Evolutionary conservation across 768 basidiomycete genomes (phyloP), one percentile per base, ranked within the genome.

Genomic region (Crepidotus variabilis): DNA sequence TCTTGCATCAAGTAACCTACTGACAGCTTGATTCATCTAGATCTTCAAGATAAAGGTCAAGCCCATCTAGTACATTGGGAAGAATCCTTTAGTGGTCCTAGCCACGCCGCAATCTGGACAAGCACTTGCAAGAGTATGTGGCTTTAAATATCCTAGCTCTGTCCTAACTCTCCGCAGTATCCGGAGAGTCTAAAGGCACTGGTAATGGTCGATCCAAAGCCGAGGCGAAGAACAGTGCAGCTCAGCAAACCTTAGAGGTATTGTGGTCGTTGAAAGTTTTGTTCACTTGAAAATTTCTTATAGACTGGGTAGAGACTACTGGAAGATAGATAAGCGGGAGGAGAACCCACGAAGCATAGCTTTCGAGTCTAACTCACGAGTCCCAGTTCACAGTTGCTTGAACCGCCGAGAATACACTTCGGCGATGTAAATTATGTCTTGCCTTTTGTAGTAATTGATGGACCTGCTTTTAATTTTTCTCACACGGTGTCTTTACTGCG

Each of bases 41-140:
- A 68, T 53, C 63, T 74, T 33, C 69, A 68, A 54, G 61, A 51
- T 7, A 63, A 56, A 22, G 52, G 47, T 57, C 66, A 59, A 33
- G 34, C 45, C 5, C 63, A 73, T 47, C 58, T 71, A 4, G 14
- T 43, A 5, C 18, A 72, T 70, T 67, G 52, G 13, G 78, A 80
- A 49, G 63, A 60, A 0, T 60, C 45, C 1, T 20, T 20, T 43
- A 60, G 69, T 4, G 85, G 86, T 0, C 78, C 73, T 0, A 57
- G 75, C 8, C 66, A 80, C 60, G 68, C 71, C 10, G 61, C 71
- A 28, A 54, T 63, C 20, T 88, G 86, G 86, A 81, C 74, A 9
- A 67, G 74, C n/a, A 66, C 75, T 20, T 87, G 83, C 68, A 85
- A 82, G 70, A 72, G 86, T 86, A 61, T 21, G 59, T 61, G 81